A percentile compares a stretch with the other conserved stretches of the same genome.
Evolutionary conservation across 441 rosid species (phyloP).

Genomic region (Eutrema salsugineum): DNA sequence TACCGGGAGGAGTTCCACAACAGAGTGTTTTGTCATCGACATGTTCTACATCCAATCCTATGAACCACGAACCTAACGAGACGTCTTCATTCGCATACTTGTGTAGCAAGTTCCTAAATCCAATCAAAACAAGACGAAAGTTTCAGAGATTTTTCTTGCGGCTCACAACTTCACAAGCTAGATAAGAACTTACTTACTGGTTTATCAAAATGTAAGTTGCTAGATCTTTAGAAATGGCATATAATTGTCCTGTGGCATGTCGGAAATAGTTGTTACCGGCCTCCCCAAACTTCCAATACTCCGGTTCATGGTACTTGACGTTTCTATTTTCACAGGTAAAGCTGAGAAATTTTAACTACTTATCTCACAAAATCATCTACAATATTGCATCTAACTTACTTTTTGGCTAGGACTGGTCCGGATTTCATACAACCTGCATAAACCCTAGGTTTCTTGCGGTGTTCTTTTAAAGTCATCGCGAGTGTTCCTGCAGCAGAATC

Average conservation of each 20-base stretch:
- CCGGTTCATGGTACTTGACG: conserved; percentile 82
- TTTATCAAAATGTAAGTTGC: conserved; percentile 62
- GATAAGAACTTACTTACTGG: conserved; percentile 58
- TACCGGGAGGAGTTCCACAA: background rate
- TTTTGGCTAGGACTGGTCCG: background rate
- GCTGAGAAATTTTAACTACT: background rate
- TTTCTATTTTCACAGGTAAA: conserved; percentile 37
- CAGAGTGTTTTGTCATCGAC: background rate
- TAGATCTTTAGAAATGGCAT: conserved; percentile 74
- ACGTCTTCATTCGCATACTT: background rate
- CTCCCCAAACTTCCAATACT: conserved; percentile 83
- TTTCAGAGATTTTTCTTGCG: background rate
- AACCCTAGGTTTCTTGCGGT: background rate
- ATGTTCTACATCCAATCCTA: background rate
- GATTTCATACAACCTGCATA: background rate
- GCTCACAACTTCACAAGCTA: background rate
- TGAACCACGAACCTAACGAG: background rate
- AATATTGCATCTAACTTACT: background rate
- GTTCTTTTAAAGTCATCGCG: background rate
- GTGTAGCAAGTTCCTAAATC: background rate
- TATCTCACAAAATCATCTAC: background rate
- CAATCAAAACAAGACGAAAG: background rate
- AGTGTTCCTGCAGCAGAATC: background rate
- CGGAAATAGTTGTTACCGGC: conserved; percentile 74
- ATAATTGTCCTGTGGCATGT: conserved; percentile 86